phyloP scores from a whole-genome alignment of 768 basidiomycete genomes.

The Lentinus tigrinus region DNA sequence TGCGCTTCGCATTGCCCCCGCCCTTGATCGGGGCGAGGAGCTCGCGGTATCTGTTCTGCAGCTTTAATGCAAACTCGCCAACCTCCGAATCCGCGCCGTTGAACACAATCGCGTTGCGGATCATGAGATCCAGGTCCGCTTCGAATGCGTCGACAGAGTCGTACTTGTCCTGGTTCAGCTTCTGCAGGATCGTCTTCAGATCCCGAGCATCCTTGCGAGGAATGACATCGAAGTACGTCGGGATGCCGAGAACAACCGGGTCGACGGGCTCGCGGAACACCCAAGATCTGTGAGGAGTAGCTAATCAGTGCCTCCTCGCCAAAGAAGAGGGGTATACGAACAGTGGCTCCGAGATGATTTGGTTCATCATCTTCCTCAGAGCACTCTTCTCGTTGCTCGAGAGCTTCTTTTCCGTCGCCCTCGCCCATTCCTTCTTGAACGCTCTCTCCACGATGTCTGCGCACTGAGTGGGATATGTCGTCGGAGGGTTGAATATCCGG shows the following conservation, averaged over 20 bases:
- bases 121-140: constrained; percentile 85
- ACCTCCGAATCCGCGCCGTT: constrained; percentile 83
- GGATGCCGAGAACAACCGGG: constrained; percentile 77
- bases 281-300: constrained; percentile 50
- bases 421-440: constrained; percentile 87
- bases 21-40: constrained; percentile 49
- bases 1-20: constrained; percentile 53
- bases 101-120: constrained; percentile 85
- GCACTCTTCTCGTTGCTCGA: constrained; percentile 78
- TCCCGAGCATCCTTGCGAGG: constrained; percentile 86
- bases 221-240: constrained; percentile 86
- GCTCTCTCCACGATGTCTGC: constrained; percentile 72
- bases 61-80: constrained; percentile 53
- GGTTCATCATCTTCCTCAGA: constrained; percentile 66
- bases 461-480: constrained; percentile 68
- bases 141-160: constrained; percentile 75
- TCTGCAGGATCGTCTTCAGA: constrained; percentile 74
- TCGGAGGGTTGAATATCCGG: constrained; percentile 86
- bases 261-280: constrained; percentile 88
- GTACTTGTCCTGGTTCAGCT: constrained; percentile 82
- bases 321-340: constrained; percentile 35
- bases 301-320: not conserved
- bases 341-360: constrained; percentile 67
- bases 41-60: constrained; percentile 54
- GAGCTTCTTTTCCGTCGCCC: constrained; percentile 69